These are phyloP conservation scores for Sarocladium kiliense DNA, from an alignment of 2,329 filamentous ascomycete genomes.

Conservation along the genomic window DNA sequence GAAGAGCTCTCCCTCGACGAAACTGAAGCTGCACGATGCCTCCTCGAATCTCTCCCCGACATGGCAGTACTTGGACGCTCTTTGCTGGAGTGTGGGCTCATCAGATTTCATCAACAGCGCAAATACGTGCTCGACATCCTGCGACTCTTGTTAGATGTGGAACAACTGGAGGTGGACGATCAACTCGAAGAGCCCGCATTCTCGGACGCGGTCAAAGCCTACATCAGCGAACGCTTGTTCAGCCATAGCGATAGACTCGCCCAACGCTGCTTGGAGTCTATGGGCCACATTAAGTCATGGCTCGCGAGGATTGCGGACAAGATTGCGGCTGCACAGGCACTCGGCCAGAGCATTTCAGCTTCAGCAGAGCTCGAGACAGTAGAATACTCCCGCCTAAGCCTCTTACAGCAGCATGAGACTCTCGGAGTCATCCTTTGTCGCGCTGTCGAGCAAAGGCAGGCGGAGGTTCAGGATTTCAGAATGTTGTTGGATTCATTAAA, in stretches of 20 bases:
- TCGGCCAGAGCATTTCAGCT: constrained; percentile 55
- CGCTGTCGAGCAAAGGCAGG: constrained; percentile 71
- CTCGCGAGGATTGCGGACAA: constrained; percentile 72
- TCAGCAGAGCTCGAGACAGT: constrained; percentile 70
- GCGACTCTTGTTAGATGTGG: constrained; percentile 69
- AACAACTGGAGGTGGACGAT: constrained; percentile 44
- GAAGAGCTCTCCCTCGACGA: constrained; percentile 91
- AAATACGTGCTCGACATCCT: constrained; percentile 79
- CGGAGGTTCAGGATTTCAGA: constrained; percentile 66
- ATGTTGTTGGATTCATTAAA: constrained; percentile 64
- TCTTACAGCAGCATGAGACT: constrained; percentile 85
- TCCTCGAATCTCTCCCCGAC: constrained; percentile 69
- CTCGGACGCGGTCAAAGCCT: constrained; percentile 45
- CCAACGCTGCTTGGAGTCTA: constrained; percentile 65
- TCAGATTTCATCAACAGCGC: constrained; percentile 82
- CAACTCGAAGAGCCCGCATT: constrained; percentile 40
- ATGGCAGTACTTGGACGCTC: constrained; percentile 64
- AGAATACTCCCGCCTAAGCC: constrained; percentile 72
- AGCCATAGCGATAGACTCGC: constrained; percentile 21
- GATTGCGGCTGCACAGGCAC: constrained; percentile 66
- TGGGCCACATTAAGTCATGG: constrained; percentile 73
- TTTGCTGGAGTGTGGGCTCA: constrained; percentile 71
- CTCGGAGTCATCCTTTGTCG: constrained; percentile 75
- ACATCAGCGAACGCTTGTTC: constrained; percentile 53
- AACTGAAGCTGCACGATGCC: constrained; percentile 70